Percentiles rank a stretch among this genome's conserved stretches.
These are phyloP conservation scores for Suillus bovinus DNA, from an alignment of 768 basidiomycete species.

Conservation along the genomic window DNA sequence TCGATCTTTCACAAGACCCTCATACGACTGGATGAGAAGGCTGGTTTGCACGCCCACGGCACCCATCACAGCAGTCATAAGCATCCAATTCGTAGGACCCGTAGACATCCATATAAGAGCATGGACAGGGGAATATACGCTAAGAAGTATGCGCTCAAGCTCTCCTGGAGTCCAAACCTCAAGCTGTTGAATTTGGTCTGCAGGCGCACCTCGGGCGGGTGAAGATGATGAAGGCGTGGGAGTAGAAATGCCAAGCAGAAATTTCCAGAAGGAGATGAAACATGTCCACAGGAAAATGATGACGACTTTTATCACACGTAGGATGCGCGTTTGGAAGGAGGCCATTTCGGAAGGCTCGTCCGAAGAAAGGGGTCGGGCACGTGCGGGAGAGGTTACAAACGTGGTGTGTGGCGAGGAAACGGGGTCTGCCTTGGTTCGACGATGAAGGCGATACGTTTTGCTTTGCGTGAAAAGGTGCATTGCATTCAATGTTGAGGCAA, in stretches of 20 bases:
- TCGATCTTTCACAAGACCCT: constrained; percentile 69
- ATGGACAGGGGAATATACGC: constrained; percentile 79
- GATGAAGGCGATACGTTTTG: constrained; percentile 66
- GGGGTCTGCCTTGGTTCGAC: constrained; percentile 51
- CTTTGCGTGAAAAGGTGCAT: constrained; percentile 72
- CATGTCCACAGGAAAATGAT: constrained; percentile 46
- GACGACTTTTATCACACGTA: constrained; percentile 33
- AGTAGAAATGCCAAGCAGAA: constrained; percentile 62
- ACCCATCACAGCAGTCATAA: constrained; percentile 69
- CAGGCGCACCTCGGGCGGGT: constrained; percentile 37
- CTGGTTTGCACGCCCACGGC: constrained; percentile 64
- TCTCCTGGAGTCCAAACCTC: constrained; percentile 79
- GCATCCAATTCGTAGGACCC: constrained; percentile 72
- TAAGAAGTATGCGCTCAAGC: constrained; percentile 67
- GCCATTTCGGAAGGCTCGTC: constrained; percentile 44
- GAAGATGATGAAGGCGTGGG: constrained; percentile 37
- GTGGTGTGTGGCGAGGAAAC: constrained; percentile 70
- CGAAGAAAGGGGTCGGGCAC: constrained; percentile 11
- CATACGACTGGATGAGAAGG: constrained; percentile 42
- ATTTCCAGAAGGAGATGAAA: constrained; percentile 61
- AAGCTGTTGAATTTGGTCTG: constrained; percentile 67
- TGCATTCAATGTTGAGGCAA: constrained; percentile 55
- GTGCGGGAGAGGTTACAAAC: constrained; percentile 53
- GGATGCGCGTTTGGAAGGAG: constrained; percentile 43
- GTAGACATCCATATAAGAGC: constrained; percentile 72